Evolutionary conservation across 2,329 filamentous ascomycete genomes (phyloP), one percentile per base, ranked within the genome.

Genomic region (Aureobasidium subglaciale): DNA sequence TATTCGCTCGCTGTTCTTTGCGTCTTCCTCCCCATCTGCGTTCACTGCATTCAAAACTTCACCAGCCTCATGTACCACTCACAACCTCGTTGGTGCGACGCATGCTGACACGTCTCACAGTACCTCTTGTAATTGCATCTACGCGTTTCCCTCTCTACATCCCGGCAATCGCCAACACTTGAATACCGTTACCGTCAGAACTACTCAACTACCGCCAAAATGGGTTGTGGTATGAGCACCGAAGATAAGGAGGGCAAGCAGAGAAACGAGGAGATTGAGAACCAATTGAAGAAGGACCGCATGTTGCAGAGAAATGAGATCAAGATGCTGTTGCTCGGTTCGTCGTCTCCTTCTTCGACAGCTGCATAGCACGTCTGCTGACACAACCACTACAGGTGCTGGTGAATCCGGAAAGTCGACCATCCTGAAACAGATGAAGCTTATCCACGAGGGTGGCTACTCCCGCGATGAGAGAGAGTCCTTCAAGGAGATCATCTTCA

Each of bases 161-260:
- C 13, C 20, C 29, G 38, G 50, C 50, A 27, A 16, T 9, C 37
- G 37, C 50, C 50, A 54, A 20, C 38, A 25, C 18, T 54, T 35
- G 20, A 40, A 54, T 35, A 34, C 29, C 32, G 40, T 45, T 30
- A 45, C 18, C 42, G 29, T 46, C 18, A 29, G 10, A 55, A 55
- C 41, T 29, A 46, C 32, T 38, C 37, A 42, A 34, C 46, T 22
- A 55, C 73, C 75, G 78, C 72, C 86, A 90, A 80, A 68, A 99
- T 99, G 93, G 93, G 93, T 85, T 99, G 93, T 75, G 92, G 92
- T 77, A 95, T 96, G 90, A 97, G 92, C 75, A 96, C 93, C 71
- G 93, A 97, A 80, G 93, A 97, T 79, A 96, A 96, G 87, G 93
- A 97, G 90, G 92, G 93, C 78, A 97, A 96, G 88, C 89, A 90